Conservation (phyloP, 1,284 basidiomycete genomes). For the Amylostereum areolatum region DNA sequence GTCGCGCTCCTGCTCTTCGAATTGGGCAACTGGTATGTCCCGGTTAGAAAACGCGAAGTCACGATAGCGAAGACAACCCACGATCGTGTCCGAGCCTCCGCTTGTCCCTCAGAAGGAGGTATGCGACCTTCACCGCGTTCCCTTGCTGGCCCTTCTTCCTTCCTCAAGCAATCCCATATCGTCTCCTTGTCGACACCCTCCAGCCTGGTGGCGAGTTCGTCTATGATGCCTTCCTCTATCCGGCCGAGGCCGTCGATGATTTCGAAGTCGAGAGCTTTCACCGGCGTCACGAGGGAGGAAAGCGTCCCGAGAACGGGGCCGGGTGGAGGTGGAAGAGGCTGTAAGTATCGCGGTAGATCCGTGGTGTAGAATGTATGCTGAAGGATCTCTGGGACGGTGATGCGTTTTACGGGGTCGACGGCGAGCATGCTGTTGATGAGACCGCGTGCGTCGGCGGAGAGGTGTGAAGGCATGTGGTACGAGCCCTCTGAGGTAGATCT, state of each 20-base stretch:
- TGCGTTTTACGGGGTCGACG: conserved; percentile 89
- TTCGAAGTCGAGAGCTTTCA: conserved; percentile 64
- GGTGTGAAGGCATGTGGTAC: conserved; percentile 76
- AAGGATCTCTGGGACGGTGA: conserved; percentile 86
- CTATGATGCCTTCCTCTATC: conserved; percentile 86
- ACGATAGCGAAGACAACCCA: conserved; percentile 28
- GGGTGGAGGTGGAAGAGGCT: conserved; percentile 77
- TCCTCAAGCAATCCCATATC: conserved; percentile 78
- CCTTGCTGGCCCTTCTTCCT: conserved; percentile 80
- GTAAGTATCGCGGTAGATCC: conserved; percentile 83
- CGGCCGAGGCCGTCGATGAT: conserved; percentile 80
- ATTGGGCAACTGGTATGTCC: conserved; percentile 56
- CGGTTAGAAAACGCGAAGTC: conserved; percentile 13
- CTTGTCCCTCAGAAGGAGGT: conserved; percentile 90
- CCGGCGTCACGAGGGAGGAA: conserved; percentile 61
- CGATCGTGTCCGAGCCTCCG: conserved; percentile 78
- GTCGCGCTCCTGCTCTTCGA: conserved; percentile 77
- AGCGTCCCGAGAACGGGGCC: conserved; percentile 71
- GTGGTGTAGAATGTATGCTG: conserved; percentile 84
- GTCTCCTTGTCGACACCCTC: conserved; percentile 76
- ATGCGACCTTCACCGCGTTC: conserved; percentile 95
- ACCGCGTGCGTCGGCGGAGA: conserved; percentile 71
- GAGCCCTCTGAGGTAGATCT: conserved; percentile 56
- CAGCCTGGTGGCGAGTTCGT: conserved; percentile 75
- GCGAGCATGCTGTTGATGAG: conserved; percentile 86